Percentiles rank a stretch among this genome's conserved stretches.
Evolutionary conservation across 2,329 filamentous ascomycete genomes (phyloP).

Genomic region (Scolecobasidium constrictum): DNA sequence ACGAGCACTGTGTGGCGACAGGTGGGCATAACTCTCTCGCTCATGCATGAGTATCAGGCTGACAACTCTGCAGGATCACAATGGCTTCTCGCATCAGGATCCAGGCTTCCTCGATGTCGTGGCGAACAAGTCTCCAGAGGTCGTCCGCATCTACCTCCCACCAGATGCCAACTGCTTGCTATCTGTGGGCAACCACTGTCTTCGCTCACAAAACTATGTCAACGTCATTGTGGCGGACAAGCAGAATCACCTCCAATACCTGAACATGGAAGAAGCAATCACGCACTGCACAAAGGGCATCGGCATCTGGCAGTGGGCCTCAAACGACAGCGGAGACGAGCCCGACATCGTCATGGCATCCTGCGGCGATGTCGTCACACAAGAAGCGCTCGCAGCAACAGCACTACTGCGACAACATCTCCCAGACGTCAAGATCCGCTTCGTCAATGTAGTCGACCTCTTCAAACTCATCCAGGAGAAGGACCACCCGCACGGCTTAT

Average conservation of each 20-base stretch:
- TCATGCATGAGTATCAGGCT: conserved; percentile 31
- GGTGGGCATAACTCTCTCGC: background rate
- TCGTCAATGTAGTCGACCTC: conserved; percentile 70
- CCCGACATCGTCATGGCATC: conserved; percentile 68
- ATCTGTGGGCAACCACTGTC: conserved; percentile 65
- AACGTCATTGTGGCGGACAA: conserved; percentile 75
- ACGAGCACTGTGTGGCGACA: conserved; percentile 65
- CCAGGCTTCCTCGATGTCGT: conserved; percentile 72
- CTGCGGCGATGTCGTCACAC: conserved; percentile 64
- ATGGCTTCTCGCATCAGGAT: conserved; percentile 74
- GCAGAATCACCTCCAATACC: conserved; percentile 65
- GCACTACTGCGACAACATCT: conserved; percentile 62
- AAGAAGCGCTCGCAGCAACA: conserved; percentile 64
- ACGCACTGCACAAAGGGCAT: conserved; percentile 69
- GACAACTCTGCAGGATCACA: conserved; percentile 55
- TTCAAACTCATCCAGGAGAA: conserved; percentile 64
- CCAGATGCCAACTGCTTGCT: conserved; percentile 71
- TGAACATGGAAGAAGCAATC: conserved; percentile 62
- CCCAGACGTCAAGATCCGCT: conserved; percentile 63
- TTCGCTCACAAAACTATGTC: conserved; percentile 65
- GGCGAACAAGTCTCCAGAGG: conserved; percentile 68
- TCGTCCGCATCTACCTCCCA: conserved; percentile 71
- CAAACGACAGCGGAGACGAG: conserved; percentile 55
- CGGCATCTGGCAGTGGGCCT: conserved; percentile 69
- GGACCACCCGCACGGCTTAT: conserved; percentile 65